Evolutionary conservation across 441 rosid genomes (phyloP), one percentile per base, ranked within the genome.

Genomic region (Populus hybrid): DNA sequence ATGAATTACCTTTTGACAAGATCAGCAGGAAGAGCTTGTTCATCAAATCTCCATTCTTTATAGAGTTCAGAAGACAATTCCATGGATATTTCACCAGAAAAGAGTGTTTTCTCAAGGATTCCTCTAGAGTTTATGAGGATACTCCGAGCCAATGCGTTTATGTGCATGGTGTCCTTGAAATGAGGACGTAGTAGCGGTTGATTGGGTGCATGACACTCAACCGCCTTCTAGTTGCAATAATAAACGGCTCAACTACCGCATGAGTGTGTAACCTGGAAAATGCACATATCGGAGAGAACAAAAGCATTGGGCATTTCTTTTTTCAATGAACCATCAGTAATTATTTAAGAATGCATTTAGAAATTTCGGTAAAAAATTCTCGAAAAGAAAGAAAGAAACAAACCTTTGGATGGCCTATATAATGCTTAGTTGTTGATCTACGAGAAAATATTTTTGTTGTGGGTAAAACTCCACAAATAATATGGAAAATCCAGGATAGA

Each of bases 131-230:
- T 89, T 75, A 90, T 42, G 68, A 90, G 92, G 68, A 84, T 35
- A 9, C 72, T 79, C 75, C 91, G 81, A 76, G 87, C 85, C 74
- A 92, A 33, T 69, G 94, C 91, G 77, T 90, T 92, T 74, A 87
- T 79, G 77, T 90, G 94, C 84, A 89, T 84, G 29, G 92, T 92
- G 77, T 89, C 92, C 84, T 87, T 89, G 89, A 92, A 87, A 86
- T 92, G 96, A 33, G 93, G 94, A 80, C 86, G 83, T 78, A 92
- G 69, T 45, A 92, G 84, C 80, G 77, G 73, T 92, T 87, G 72
- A 92, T 78, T 36, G 96, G 96, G 79, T 92, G 96, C 91, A 90
- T 89, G 24, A 53, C 82, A 31, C 96, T 92, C 79, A 92, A 68
- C 45, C 87, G 91, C 81, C 96, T 89, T 76, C 90, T 88, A 3